These are phyloP conservation scores for Psophocarpus tetragonolobus DNA, from an alignment of 306 rosid species.

Conservation along the genomic window DNA sequence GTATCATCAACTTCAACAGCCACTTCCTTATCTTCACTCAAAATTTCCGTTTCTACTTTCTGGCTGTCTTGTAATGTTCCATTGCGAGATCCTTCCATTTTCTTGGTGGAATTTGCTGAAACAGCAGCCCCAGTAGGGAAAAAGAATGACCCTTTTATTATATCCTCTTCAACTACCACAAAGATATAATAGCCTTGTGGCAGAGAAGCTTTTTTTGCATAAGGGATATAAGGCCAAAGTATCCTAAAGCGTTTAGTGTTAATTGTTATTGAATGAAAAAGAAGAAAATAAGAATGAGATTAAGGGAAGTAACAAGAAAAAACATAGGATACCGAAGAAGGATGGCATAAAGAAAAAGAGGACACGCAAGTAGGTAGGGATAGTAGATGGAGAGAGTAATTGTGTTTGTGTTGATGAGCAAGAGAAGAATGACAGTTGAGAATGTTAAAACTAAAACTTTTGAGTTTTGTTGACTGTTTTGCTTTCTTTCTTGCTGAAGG, in stretches of 20 bases:
- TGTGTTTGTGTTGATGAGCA: slow-evolving; percentile 42
- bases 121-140: background rate
- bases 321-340: slow-evolving; percentile 22
- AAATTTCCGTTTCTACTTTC: slow-evolving; percentile 21
- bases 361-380: background rate
- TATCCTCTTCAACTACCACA: slow-evolving; percentile 36
- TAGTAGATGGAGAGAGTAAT: background rate
- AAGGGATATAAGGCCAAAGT: background rate
- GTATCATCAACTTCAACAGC: slow-evolving; percentile 24
- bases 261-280: background rate
- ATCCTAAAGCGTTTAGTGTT: background rate
- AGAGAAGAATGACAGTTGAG: slow-evolving; percentile 48
- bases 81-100: slow-evolving; percentile 58
- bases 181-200: background rate
- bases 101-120: slow-evolving; percentile 27
- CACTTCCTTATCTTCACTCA: slow-evolving; percentile 27
- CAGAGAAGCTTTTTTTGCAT: slow-evolving; percentile 15
- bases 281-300: background rate
- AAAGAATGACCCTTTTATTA: background rate
- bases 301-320: background rate
- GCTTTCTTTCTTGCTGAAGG: slow-evolving; percentile 38
- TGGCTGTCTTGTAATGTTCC: slow-evolving; percentile 38
- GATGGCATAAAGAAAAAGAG: background rate
- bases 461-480: slow-evolving; percentile 32
- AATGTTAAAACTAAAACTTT: slow-evolving; percentile 16